Evolutionary conservation across 2,329 filamentous ascomycete species (phyloP).

Genomic region (Ploettnerulaceae sp.): DNA sequence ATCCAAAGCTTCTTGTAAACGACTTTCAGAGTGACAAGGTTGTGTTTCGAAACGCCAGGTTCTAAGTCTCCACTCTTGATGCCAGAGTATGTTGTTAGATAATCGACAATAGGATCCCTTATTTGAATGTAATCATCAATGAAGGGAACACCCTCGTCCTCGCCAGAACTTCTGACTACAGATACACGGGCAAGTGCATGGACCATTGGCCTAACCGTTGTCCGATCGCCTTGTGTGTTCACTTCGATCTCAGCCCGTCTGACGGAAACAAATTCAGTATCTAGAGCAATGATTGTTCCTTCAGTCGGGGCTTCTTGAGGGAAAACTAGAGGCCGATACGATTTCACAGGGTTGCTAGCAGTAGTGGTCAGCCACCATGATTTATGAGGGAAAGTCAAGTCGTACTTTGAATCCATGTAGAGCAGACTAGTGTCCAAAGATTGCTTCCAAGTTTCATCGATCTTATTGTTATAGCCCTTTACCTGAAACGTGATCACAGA

Average conservation of each 20-base stretch:
- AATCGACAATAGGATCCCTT: conserved; percentile 87
- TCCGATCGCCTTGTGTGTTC: conserved; percentile 86
- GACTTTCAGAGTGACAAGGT: conserved; percentile 79
- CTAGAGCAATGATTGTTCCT: conserved; percentile 77
- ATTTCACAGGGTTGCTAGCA: conserved; percentile 40
- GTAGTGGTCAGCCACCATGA: neutral
- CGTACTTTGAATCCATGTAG: conserved; percentile 63
- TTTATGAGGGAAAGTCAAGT: conserved; percentile 2
- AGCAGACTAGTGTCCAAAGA: conserved; percentile 79
- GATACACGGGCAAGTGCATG: conserved; percentile 91
- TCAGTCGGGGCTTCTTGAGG: conserved; percentile 61
- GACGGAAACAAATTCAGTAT: conserved; percentile 93
- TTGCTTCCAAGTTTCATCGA: conserved; percentile 84
- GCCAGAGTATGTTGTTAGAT: conserved; percentile 89
- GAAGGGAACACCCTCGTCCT: conserved; percentile 77
- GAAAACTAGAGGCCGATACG: conserved; percentile 55
- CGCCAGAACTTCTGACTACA: conserved; percentile 75
- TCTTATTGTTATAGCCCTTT: conserved; percentile 72
- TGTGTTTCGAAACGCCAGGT: conserved; percentile 69
- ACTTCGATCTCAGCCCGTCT: conserved; percentile 94
- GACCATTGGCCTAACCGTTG: conserved; percentile 85
- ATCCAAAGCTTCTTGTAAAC: conserved; percentile 99
- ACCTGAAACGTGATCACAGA: conserved; percentile 83
- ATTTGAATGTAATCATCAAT: conserved; percentile 97
- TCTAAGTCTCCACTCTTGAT: conserved; percentile 85